A percentile compares a stretch with the other conserved stretches of the same genome.
These are phyloP conservation scores for Sordariomycetes sp. DNA, from an alignment of 2,329 filamentous ascomycete genomes.

Conservation along the genomic window DNA sequence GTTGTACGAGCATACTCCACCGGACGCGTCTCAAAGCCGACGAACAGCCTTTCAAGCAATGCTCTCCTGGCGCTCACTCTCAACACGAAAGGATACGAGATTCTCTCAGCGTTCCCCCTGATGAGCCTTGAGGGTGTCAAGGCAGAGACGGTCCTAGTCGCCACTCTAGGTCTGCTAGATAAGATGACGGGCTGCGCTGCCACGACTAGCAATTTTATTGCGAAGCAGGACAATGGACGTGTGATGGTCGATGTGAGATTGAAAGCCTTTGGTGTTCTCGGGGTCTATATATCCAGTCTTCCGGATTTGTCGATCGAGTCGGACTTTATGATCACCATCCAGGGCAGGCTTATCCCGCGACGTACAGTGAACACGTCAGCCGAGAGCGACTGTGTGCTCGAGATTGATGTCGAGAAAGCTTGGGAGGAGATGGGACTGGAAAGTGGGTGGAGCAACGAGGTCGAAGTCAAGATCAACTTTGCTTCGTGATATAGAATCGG, in stretches of 20 bases:
- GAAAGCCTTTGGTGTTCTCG: constrained; percentile 71
- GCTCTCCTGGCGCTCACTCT: constrained; percentile 57
- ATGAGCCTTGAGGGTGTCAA: constrained; percentile 39
- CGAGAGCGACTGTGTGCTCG: constrained; percentile 51
- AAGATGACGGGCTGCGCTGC: constrained; percentile 90
- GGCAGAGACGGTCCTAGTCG: constrained; percentile 37
- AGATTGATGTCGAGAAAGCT: constrained; percentile 67
- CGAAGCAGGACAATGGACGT: constrained; percentile 43
- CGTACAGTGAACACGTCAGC: constrained; percentile 53
- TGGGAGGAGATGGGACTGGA: constrained; percentile 67
- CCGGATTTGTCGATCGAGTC: constrained; percentile 48
- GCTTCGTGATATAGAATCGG: background rate
- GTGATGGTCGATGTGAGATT: constrained; percentile 59
- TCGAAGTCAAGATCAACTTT: constrained; percentile 56
- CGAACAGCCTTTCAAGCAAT: constrained; percentile 27
- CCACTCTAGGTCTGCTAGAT: constrained; percentile 67
- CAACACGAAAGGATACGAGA: constrained; percentile 63
- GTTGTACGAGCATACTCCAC: constrained; percentile 64
- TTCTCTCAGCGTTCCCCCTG: constrained; percentile 66
- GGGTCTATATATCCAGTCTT: constrained; percentile 68
- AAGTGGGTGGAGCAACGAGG: constrained; percentile 72
- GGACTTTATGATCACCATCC: constrained; percentile 67
- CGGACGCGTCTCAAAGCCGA: constrained; percentile 49
- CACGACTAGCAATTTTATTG: constrained; percentile 53
- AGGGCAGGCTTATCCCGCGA: constrained; percentile 58